Evolutionary conservation across 352 stramenopile species (phyloP), one percentile per base, ranked within the genome.

Genomic region (Pythium folliculosum): DNA sequence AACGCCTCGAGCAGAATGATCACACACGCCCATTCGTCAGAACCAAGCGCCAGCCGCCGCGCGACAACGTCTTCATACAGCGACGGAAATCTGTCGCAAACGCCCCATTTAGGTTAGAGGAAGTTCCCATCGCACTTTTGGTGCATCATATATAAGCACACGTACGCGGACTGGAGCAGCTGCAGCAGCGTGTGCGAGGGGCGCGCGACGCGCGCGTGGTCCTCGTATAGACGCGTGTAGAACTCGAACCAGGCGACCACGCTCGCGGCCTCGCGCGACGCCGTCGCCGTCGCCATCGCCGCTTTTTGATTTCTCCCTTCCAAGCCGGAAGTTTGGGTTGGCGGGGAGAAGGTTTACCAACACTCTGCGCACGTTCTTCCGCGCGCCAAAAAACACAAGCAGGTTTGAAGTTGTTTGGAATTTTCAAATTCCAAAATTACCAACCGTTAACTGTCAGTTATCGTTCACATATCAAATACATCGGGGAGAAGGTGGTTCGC

Each of bases 1-100:
- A 91, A 89, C 7, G 60, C 64, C 52, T 90, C 81, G 3, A 82
- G 63, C 22, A 78, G 27, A 5, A 45, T 7, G 22, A 77, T 16
- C 3, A 72, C 48, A 40, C 54, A 53, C 10, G 9, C 19, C 75
- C 75, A 82, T 35, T 60, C 69, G 19, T 73, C 63, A 0, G 27
- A 35, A 1, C 51, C 63, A 17, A 58, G 55, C 53, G 32, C 23
- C 21, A 69, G 27, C 1, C 59, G 40, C 12, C 52, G 57, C 19
- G 47, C 37, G 9, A 57, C 43, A 21, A 55, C 48, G 9, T 76
- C 75, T 5, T 70, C 54, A n/a, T 59, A 76, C 9, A 79, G 63
- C 37, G 25, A 37, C 9, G 72, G 72, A 45, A 82, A 76, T 1
- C 75, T 82, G 22, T 25, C 17, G 60, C 9, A 52, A 52, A 30